phyloP scores from a whole-genome alignment of 1,284 basidiomycete species.

The Pseudozyma thailandica region DNA sequence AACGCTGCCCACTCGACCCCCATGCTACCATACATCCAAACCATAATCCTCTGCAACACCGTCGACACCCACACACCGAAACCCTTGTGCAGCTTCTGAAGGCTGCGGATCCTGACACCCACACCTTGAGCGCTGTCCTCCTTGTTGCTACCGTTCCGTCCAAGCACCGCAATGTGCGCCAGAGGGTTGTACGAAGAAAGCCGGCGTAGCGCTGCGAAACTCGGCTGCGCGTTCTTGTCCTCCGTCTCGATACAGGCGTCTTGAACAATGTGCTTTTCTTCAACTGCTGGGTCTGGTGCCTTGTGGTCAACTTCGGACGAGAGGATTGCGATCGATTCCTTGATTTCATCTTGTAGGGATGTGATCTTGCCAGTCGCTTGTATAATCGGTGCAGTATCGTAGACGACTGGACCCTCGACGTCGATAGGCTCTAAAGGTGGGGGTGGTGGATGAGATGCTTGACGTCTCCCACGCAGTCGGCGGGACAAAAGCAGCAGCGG shows the following conservation, averaged over 20 bases:
- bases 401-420: too few relatives aligned
- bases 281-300: not conserved
- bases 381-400: too few relatives aligned
- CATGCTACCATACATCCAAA: conserved; percentile 17
- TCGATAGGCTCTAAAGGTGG: too few relatives aligned
- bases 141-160: not conserved
- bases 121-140: not conserved
- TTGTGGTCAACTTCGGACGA: too few relatives aligned
- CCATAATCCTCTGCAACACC: conserved; percentile 18
- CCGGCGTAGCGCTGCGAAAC: conserved; percentile 6
- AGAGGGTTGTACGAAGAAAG: conserved; percentile 20
- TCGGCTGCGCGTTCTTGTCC: not conserved
- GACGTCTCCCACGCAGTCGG: not conserved
- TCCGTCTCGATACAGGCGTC: not conserved
- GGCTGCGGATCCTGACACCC: conserved; percentile 6
- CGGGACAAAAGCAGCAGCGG: conserved; percentile 1
- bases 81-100: conserved; percentile 12
- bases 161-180: conserved; percentile 9
- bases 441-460: too few relatives aligned
- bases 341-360: too few relatives aligned
- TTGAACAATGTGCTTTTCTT: not conserved
- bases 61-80: conserved; percentile 15
- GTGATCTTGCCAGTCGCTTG: too few relatives aligned
- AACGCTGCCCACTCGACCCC: conserved; percentile 23
- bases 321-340: too few relatives aligned